Percentiles rank a stretch among this genome's conserved stretches.
Evolutionary conservation across 139 green algal genomes (phyloP).

Genomic region (Chlorella sp.): DNA sequence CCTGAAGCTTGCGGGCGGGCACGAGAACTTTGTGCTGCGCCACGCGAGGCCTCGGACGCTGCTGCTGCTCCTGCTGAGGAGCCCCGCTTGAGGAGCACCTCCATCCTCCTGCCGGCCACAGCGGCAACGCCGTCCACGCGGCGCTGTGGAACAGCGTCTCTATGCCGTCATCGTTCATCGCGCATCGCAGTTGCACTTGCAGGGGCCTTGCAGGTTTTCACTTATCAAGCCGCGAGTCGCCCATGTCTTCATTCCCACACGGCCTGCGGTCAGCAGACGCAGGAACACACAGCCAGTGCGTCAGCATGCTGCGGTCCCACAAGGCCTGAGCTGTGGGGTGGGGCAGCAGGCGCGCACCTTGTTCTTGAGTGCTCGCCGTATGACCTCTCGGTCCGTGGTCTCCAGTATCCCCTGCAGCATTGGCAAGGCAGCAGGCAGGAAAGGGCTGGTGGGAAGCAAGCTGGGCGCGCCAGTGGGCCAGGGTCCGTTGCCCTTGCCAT

Average conservation of each 20-base stretch:
- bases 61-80: too few species aligned
- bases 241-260: conserved; percentile 7
- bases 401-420: conserved; percentile 13
- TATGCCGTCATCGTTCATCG: too few species aligned
- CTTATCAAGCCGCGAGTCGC: not conserved
- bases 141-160: too few species aligned
- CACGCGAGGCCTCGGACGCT: too few species aligned
- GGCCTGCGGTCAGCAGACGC: not conserved
- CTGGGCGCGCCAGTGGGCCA: not conserved
- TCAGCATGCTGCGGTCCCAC: not conserved
- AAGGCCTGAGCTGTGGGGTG: not conserved
- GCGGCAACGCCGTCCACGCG: too few species aligned
- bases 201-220: too few species aligned
- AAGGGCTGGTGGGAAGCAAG: too few species aligned
- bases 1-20: too few species aligned
- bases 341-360: conserved; percentile 2
- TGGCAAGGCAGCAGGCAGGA: not conserved
- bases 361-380: conserved; percentile 15
- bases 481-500: not conserved
- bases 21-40: too few species aligned
- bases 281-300: not conserved
- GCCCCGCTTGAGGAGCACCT: too few species aligned
- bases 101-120: too few species aligned
- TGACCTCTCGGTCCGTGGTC: conserved; percentile 4
- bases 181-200: too few species aligned